Evolutionary conservation across 2,329 filamentous ascomycete species (phyloP), one percentile per base, ranked within the genome.

Genomic region (Penicillium vulpinum): DNA sequence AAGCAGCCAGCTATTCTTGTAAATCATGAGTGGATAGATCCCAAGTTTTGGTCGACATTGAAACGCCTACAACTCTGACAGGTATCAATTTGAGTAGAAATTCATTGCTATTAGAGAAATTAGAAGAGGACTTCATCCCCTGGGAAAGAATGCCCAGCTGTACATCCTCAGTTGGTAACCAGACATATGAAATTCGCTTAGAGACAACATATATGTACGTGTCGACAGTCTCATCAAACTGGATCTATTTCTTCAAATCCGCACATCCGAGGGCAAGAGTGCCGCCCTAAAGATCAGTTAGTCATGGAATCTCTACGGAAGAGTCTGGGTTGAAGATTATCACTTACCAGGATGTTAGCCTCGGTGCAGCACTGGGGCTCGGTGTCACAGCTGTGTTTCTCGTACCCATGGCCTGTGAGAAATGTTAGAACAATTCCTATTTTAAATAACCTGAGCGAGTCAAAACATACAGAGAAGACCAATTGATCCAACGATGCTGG

Each of bases 311-410:
- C 11, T 29, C 31, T 5, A 8, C 8, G 6, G n/a, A 16, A 11
- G 6, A 3, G 8, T 18, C 18, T 26, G 9, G 0, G 1, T 28
- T 13, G 1, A 16, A 8, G 15, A 40, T 13, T 22, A 22, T 5
- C 38, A 61, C 65, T 54, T 64, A 70, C 69, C 58, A 70, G 48
- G 36, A 71, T 51, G 50, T 70, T 71, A 38, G 54, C 62, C 58
- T 71, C 67, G 18, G 67, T 66, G 56, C 68, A 71, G 67, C 70
- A 71, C 59, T 70, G 62, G 45, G 67, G 68, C 26, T 29, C 54
- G 13, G 58, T 52, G 11, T 40, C 7, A 51, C 70, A 72, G n/a
- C 26, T 51, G 11, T 50, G 33, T 9, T 51, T 35, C 11, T 64
- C 58, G 43, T 69, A 70, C 8, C 60, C 41, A 48, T 66, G 58